Evolutionary conservation across 768 basidiomycete species (phyloP).

Genomic region (Leucocoprinus sp.): DNA sequence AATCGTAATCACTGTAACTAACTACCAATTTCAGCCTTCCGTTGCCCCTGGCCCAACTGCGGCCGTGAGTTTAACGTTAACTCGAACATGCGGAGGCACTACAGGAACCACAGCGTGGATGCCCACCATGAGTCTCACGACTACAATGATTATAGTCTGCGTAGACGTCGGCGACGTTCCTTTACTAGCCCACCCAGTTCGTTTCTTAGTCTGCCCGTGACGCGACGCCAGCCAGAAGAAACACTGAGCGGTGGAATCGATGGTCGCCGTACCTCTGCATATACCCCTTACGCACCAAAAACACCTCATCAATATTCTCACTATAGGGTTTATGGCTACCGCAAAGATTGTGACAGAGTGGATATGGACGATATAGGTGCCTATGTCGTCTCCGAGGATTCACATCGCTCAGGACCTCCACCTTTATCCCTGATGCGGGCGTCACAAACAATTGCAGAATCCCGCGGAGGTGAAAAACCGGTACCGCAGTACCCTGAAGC

Average conservation of each 20-base stretch:
- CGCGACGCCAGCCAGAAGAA: constrained; percentile 3
- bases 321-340: constrained; percentile 9
- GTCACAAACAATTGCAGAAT: background rate
- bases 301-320: constrained; percentile 1
- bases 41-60: constrained; percentile 67
- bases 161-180: constrained; percentile 19
- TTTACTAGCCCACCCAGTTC: background rate
- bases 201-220: background rate
- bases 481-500: constrained; percentile 8
- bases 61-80: constrained; percentile 77
- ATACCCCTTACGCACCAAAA: background rate
- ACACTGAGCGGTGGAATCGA: too few species aligned
- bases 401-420: constrained; percentile 5
- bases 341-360: constrained; percentile 7
- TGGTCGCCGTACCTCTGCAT: background rate
- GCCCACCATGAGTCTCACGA: constrained; percentile 23
- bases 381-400: constrained; percentile 15
- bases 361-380: constrained; percentile 16
- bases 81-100: constrained; percentile 79
- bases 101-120: constrained; percentile 50
- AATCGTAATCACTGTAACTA: background rate
- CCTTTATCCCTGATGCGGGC: constrained; percentile 3
- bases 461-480: background rate
- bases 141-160: constrained; percentile 20
- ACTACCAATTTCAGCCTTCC: constrained; percentile 42